These are phyloP conservation scores for Neonothopanus nambi DNA, from an alignment of 1,284 basidiomycete genomes.

Conservation along the genomic window DNA sequence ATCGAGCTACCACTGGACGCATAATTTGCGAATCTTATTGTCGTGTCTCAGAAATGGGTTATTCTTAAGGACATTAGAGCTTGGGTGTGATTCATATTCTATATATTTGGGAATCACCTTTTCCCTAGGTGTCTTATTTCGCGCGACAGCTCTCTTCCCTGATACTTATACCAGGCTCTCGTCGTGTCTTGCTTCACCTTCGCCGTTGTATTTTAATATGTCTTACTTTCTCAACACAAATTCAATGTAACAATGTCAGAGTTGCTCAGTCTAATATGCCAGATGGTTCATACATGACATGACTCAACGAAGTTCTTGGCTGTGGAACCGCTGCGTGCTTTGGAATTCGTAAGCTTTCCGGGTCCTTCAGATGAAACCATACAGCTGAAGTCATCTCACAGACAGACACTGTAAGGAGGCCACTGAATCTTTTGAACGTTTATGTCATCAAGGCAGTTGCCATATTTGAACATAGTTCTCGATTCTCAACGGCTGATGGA, in stretches of 20 bases:
- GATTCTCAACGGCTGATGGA: too few relatives aligned
- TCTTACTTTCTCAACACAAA: slow-evolving; percentile 11
- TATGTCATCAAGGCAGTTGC: too few relatives aligned
- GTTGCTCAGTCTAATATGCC: not conserved
- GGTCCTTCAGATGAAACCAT: too few relatives aligned
- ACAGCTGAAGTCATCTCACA: too few relatives aligned
- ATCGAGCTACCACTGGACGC: slow-evolving; percentile 48
- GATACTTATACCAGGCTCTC: slow-evolving; percentile 29
- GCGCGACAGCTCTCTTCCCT: slow-evolving; percentile 17
- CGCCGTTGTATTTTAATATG: slow-evolving; percentile 31
- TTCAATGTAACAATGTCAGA: slow-evolving; percentile 13
- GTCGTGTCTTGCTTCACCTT: slow-evolving; percentile 20
- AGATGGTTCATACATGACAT: too few relatives aligned
- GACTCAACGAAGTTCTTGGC: too few relatives aligned
- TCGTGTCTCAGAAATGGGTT: slow-evolving; percentile 13
- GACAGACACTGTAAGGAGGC: too few relatives aligned
- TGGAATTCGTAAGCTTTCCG: too few relatives aligned
- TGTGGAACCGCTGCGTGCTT: too few relatives aligned
- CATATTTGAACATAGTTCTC: too few relatives aligned
- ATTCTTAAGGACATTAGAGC: slow-evolving; percentile 25
- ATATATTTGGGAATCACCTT: slow-evolving; percentile 2
- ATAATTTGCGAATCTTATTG: slow-evolving; percentile 27
- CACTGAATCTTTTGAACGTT: too few relatives aligned
- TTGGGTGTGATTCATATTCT: slow-evolving; percentile 14
- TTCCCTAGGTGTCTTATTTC: slow-evolving; percentile 15